Base-by-base conservation (phyloP, 169 alveolate genomes). In the Cystoisospora suis region DNA sequence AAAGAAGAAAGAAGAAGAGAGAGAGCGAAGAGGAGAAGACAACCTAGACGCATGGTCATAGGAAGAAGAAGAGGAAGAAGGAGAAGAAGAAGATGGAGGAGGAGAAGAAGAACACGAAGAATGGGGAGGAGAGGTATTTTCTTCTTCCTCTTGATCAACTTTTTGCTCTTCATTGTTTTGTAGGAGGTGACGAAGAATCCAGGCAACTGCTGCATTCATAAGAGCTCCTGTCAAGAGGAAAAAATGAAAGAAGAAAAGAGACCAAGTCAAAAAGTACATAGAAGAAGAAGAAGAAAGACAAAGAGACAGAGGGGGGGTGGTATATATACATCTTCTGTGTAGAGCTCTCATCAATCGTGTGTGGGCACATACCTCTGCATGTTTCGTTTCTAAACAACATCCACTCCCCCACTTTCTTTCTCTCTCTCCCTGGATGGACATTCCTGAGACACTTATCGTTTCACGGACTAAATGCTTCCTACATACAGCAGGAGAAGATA, bases 201-300 rank as follows among this genome's bases (percentile, higher is more conserved):
- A 72, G 38, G 53, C 53, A 34, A 72, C 83, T 23, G 83, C 83
- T 6, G 83, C 83, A 40, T 72, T 72, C 40, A 38, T 15, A 29
- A 72, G 53, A 6, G 83, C 83, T 2, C 83, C 83, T 72, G 83
- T 34, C 36, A 38, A 38, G 3, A 6, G 77, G 77, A 29, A 9
- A 27, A 34, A 15, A 20, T 5, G 80, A 69, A 27, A 34, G 5
- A 69, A 3, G 4, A 6, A 69, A 17, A 2, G 3, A 46, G 12
- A 27, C 32, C 80, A 27, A 27, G 45, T n/a, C 9, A 27, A 65
- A 7, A 9, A 38, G 29, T 15, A 65, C 15, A n/a, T 38, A 65
- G 77, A 9, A 7, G 6, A 15, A 65, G 29, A 9, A 38, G 15
- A 27, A 7, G 40, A 15, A 9, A n/a, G 77, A 65, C 9, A 9